Evolutionary conservation across 768 basidiomycete species (phyloP).

Genomic region (Pisolithus marmoratus): DNA sequence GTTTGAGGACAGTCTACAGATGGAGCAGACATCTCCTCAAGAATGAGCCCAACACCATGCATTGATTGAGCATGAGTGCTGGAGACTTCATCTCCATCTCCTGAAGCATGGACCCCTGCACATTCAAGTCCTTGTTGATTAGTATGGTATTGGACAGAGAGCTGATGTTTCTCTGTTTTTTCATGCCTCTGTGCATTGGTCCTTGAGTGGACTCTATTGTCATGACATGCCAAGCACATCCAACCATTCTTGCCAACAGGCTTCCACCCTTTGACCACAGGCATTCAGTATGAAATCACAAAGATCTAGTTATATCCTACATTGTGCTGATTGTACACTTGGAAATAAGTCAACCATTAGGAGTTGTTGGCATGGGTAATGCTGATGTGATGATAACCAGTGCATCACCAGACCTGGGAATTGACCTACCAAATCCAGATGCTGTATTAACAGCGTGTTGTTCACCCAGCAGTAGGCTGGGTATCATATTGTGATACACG

Average conservation of each 20-base stretch:
- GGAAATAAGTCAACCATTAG: background rate
- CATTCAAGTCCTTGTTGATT: background rate
- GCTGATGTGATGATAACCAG: too few species aligned
- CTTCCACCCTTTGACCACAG: background rate
- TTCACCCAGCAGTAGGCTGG: too few species aligned
- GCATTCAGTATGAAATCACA: background rate
- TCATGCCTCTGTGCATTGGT: background rate
- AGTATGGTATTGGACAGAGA: background rate
- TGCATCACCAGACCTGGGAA: too few species aligned
- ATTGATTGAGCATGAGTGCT: background rate
- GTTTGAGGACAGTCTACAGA: too few species aligned
- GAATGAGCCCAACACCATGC: background rate
- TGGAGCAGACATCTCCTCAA: background rate
- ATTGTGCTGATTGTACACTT: background rate
- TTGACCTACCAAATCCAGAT: too few species aligned
- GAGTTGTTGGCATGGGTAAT: too few species aligned
- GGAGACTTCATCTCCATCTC: background rate
- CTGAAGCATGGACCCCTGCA: background rate
- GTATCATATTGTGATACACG: too few species aligned
- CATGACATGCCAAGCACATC: background rate
- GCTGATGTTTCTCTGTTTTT: background rate
- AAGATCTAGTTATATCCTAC: background rate
- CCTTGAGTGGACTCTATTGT: slow-evolving; percentile 1
- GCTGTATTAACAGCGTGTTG: too few species aligned
- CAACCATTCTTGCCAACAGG: background rate